Percentiles rank a stretch among this genome's conserved stretches.
Conservation (phyloP, 305 asterid species). For the Fraxinus xanthoxyloides region DNA sequence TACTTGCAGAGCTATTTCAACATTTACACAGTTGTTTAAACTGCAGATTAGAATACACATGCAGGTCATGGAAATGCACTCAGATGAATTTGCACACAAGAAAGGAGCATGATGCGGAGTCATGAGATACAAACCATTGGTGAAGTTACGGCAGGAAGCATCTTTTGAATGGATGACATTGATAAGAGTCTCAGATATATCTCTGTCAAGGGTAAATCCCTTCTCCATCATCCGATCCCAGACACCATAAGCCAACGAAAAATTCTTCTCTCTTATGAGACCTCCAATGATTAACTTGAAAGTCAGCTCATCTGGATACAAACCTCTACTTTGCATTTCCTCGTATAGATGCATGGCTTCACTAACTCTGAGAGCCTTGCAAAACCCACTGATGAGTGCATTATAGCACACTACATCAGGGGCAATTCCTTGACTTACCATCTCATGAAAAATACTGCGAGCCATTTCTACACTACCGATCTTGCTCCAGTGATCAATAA, state of each 20-base stretch:
- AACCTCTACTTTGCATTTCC: slow-evolving; percentile 65
- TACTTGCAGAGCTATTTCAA: slow-evolving; percentile 5
- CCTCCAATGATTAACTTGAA: slow-evolving; percentile 72
- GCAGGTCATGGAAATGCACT: not conserved
- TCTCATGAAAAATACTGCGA: slow-evolving; percentile 53
- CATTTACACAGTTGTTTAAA: not conserved
- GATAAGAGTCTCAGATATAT: slow-evolving; percentile 66
- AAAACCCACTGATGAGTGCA: slow-evolving; percentile 73
- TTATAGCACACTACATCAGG: slow-evolving; percentile 83
- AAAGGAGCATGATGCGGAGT: not conserved
- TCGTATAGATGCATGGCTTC: slow-evolving; percentile 69
- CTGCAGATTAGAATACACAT: slow-evolving; percentile 2
- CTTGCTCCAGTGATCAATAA: slow-evolving; percentile 68
- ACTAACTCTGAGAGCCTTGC: slow-evolving; percentile 56
- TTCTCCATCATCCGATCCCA: slow-evolving; percentile 97
- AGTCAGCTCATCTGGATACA: slow-evolving; percentile 74
- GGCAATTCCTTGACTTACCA: slow-evolving; percentile 59
- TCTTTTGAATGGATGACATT: slow-evolving; percentile 50
- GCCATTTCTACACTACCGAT: slow-evolving; percentile 58
- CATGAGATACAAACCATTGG: slow-evolving; percentile 25
- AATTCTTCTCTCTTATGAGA: slow-evolving; percentile 65
- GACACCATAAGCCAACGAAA: slow-evolving; percentile 63
- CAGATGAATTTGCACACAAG: not conserved
- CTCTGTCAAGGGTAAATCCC: slow-evolving; percentile 84
- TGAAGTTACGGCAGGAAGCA: slow-evolving; percentile 28